Conservation (phyloP, 495 filamentous ascomycete species). For the Entonaema liquescens region DNA sequence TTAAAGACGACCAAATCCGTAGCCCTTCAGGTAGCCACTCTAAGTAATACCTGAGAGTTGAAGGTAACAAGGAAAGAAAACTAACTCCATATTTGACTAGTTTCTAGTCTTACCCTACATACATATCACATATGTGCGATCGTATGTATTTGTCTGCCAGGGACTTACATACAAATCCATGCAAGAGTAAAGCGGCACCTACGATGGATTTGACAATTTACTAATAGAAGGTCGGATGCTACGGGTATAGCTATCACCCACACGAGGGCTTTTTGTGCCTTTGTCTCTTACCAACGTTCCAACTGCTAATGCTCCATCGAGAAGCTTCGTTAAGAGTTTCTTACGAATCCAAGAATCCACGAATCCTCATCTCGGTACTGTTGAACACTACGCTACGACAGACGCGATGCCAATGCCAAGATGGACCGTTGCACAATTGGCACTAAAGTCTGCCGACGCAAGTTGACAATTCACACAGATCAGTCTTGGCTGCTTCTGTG, state of each 20-base stretch:
- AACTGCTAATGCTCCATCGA: constrained; percentile 12
- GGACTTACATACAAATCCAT: neutral
- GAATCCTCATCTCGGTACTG: constrained; percentile 34
- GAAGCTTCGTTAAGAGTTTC: constrained; percentile 34
- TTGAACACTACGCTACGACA: constrained; percentile 32
- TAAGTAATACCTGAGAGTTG: constrained; percentile 19
- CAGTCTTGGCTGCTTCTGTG: constrained; percentile 33
- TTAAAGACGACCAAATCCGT: constrained; percentile 1
- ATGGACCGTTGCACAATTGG: constrained; percentile 37
- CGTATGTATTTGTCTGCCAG: neutral
- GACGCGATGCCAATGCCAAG: constrained; percentile 36
- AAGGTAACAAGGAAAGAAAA: neutral
- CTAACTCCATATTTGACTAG: neutral
- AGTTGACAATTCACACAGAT: constrained; percentile 40
- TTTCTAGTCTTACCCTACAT: neutral
- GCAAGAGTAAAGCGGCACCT: neutral
- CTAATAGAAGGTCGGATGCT: constrained; percentile 15
- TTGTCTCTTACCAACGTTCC: neutral
- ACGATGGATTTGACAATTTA: constrained; percentile 12
- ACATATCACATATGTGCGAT: neutral
- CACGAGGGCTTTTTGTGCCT: no score
- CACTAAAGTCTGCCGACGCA: constrained; percentile 41
- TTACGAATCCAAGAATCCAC: neutral
- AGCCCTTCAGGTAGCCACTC: neutral
- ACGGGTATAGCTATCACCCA: constrained; percentile 3